Conservation (phyloP, 805 yeast species). For the Kurtzmaniella cleridarum region DNA sequence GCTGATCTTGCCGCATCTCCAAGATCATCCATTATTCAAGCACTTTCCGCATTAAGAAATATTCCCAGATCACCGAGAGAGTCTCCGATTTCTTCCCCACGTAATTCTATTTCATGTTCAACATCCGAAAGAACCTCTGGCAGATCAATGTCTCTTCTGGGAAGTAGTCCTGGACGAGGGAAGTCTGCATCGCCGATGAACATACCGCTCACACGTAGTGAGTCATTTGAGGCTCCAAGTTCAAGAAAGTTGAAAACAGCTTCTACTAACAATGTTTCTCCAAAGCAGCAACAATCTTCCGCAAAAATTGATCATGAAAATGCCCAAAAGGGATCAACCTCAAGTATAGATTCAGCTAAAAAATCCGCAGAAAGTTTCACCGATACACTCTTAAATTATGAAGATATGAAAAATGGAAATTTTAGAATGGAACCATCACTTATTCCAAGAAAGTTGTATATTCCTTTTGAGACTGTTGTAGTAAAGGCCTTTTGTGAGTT, state of each 20-base stretch:
- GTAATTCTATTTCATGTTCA: conserved; percentile 42
- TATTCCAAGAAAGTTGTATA: conserved; percentile 61
- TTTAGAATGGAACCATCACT: conserved; percentile 52
- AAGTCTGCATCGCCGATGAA: too few species aligned
- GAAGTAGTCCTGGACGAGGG: too few species aligned
- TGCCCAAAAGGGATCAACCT: conserved; percentile 3
- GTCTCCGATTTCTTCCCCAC: conserved; percentile 41
- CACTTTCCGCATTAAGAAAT: conserved; percentile 34
- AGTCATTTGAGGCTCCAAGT: too few species aligned
- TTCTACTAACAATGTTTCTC: too few species aligned
- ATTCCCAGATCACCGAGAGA: conserved; percentile 35
- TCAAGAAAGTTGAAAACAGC: too few species aligned
- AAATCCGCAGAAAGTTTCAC: not conserved
- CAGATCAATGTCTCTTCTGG: too few species aligned
- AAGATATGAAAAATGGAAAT: conserved; percentile 22
- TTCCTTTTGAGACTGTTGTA: conserved; percentile 61
- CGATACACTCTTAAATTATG: conserved; percentile 24
- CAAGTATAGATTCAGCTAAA: not conserved
- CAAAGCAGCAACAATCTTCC: too few species aligned
- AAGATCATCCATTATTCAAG: conserved; percentile 35
- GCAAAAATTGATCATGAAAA: not conserved
- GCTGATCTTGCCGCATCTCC: conserved; percentile 31
- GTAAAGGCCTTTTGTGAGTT: conserved; percentile 67
- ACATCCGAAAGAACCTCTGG: too few species aligned
- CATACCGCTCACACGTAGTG: too few species aligned